Evolutionary conservation across 225 moss, liverwort and hornwort species (phyloP).

Genomic region (Sphagnum tenellum): DNA sequence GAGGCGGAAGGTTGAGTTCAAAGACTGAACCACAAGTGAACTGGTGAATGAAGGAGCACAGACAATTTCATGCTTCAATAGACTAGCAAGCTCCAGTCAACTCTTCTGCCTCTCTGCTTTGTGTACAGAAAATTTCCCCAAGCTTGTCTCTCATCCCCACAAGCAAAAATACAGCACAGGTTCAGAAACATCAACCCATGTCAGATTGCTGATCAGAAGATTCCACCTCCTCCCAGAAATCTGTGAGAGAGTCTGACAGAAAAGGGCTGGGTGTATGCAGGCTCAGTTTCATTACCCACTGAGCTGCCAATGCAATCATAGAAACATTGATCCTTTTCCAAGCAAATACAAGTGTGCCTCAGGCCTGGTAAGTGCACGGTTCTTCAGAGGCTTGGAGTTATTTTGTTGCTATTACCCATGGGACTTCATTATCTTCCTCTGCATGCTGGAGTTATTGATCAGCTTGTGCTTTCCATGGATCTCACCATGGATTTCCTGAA

Average conservation of each 20-base stretch:
- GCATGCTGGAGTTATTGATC: neutral
- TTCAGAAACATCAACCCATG: constrained; percentile 56
- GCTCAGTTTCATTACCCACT: constrained; percentile 43
- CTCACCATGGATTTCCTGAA: no score
- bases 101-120: neutral
- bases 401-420: neutral
- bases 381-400: no score
- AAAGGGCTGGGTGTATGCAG: constrained; percentile 59
- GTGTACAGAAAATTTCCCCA: constrained; percentile 2
- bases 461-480: neutral
- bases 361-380: no score
- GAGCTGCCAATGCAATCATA: constrained; percentile 38
- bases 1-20: no score
- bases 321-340: constrained; percentile 6
- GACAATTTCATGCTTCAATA: no score
- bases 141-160: neutral
- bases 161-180: constrained; percentile 19
- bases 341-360: no score
- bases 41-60: no score
- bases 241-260: constrained; percentile 51
- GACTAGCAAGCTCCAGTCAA: neutral
- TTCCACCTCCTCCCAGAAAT: constrained; percentile 98
- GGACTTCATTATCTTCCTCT: neutral
- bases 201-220: constrained; percentile 63
- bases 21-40: no score